Base-by-base conservation (phyloP, 73 alveolate species). In the Uronychia setigera region DNA sequence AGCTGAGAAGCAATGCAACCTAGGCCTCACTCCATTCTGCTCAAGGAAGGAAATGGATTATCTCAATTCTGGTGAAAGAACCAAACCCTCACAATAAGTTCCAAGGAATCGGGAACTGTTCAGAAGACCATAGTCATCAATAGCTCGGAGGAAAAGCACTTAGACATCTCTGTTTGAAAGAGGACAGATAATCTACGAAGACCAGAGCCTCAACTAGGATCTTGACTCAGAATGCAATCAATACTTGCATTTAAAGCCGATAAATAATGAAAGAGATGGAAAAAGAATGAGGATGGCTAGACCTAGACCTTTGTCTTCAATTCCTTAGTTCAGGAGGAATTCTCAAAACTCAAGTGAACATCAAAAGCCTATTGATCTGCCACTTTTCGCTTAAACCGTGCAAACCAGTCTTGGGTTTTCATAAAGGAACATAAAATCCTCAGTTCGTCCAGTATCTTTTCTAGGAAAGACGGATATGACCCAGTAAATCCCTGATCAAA, bases 11-110 rank as follows among this genome's bases (percentile, higher is more conserved):
- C 5, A 28, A 1, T 1, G 27, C 31, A 79, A 79, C 29, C 34
- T 86, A 58, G 92, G 92, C 0, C 57, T 86, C 29, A 86, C 92
- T 31, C 92, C 92, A 29, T 86, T 86, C 81, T 79, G 88, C 76
- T 59, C 85, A 1, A 86, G 31, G 34, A 79, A 86, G 46, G 92
- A 86, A 35, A n/a, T 86, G 29, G 82, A 86, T 30, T 86, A 86
- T 33, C 81, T 86, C 0, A 84, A 86, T 76, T 46, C n/a, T n/a
- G n/a, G n/a, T n/a, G n/a, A n/a, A n/a, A n/a, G n/a, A n/a, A n/a
- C n/a, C n/a, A n/a, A n/a, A n/a, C 67, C 67, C 5, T 11, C 67
- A 46, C 5, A 11, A 46, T 46, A 19, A 46, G 67, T 5, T 46
- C 67, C 5, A 46, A 11, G 67, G 67, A 19, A 46, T 5, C 67